A percentile compares a stretch with the other conserved stretches of the same genome.
Evolutionary conservation across 768 basidiomycete genomes (phyloP).

Genomic region (Lentinula aciculospora): DNA sequence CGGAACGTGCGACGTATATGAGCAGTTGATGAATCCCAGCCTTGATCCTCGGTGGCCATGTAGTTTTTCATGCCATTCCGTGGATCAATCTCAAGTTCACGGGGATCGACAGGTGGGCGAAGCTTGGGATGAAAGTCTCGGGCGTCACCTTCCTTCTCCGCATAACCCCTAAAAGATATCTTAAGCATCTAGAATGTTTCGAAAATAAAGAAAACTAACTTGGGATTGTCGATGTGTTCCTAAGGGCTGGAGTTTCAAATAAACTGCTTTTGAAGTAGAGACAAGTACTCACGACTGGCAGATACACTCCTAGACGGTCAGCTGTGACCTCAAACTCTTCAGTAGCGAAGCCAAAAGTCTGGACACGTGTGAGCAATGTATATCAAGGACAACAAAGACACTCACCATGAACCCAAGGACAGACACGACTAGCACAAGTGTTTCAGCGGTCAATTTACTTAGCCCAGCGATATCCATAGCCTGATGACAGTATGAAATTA

Average conservation of each 20-base stretch:
- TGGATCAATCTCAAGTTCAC: slow-evolving; percentile 73
- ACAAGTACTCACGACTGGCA: slow-evolving; percentile 48
- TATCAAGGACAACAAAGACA: background rate
- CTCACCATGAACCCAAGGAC: slow-evolving; percentile 53
- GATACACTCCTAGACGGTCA: slow-evolving; percentile 71
- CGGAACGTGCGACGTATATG: slow-evolving; percentile 58
- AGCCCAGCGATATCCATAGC: slow-evolving; percentile 71
- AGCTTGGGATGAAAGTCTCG: slow-evolving; percentile 66
- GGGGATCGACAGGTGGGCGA: slow-evolving; percentile 65
- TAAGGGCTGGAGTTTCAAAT: slow-evolving; percentile 11
- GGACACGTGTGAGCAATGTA: background rate
- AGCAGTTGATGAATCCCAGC: slow-evolving; percentile 73
- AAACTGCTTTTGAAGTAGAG: background rate
- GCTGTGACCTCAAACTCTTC: slow-evolving; percentile 68
- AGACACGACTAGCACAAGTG: slow-evolving; percentile 53
- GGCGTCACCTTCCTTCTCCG: slow-evolving; percentile 63
- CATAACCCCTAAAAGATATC: slow-evolving; percentile 49
- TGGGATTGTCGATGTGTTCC: slow-evolving; percentile 81
- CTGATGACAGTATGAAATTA: slow-evolving; percentile 18
- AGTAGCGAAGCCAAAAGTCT: slow-evolving; percentile 63
- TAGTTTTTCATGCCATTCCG: slow-evolving; percentile 85
- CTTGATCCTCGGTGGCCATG: slow-evolving; percentile 63
- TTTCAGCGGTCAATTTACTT: slow-evolving; percentile 59
- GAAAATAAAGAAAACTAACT: slow-evolving; percentile 26
- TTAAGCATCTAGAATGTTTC: background rate